These are phyloP conservation scores for Dryas drummondii DNA, from an alignment of 306 rosid genomes.

Conservation along the genomic window DNA sequence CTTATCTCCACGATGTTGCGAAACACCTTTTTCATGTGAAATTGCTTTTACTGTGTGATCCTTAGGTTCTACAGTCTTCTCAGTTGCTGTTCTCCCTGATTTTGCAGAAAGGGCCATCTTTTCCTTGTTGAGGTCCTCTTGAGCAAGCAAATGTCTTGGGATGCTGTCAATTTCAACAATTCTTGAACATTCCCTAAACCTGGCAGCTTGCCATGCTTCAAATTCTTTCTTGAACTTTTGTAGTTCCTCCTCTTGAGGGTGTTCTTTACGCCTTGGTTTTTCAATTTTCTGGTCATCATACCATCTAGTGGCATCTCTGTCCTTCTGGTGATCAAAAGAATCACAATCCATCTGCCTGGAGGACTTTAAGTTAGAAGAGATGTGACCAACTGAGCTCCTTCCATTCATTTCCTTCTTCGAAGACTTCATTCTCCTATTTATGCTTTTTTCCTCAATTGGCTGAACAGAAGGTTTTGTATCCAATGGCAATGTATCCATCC, in stretches of 20 bases:
- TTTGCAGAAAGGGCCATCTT: constrained; percentile 37
- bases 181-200: constrained; percentile 77
- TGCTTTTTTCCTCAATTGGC: constrained; percentile 45
- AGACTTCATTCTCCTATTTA: constrained; percentile 41
- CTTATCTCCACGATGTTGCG: constrained; percentile 33
- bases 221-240: constrained; percentile 92
- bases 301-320: constrained; percentile 55
- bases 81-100: constrained; percentile 30
- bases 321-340: constrained; percentile 38
- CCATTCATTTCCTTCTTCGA: constrained; percentile 51
- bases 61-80: constrained; percentile 41
- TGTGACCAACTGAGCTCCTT: constrained; percentile 47
- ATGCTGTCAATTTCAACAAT: constrained; percentile 50
- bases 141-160: constrained; percentile 41
- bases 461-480: constrained; percentile 53
- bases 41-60: constrained; percentile 30
- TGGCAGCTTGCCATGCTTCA: constrained; percentile 88
- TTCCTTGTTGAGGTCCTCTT: constrained; percentile 52
- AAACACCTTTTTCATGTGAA: constrained; percentile 31
- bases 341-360: constrained; percentile 48
- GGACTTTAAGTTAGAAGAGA: constrained; percentile 50
- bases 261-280: constrained; percentile 65
- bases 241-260: constrained; percentile 96
- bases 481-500: constrained; percentile 66
- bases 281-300: constrained; percentile 38